Percentiles rank a stretch among this genome's conserved stretches.
These are phyloP conservation scores for Dryas integrifolia DNA, from an alignment of 331 rosid genomes.

Conservation along the genomic window DNA sequence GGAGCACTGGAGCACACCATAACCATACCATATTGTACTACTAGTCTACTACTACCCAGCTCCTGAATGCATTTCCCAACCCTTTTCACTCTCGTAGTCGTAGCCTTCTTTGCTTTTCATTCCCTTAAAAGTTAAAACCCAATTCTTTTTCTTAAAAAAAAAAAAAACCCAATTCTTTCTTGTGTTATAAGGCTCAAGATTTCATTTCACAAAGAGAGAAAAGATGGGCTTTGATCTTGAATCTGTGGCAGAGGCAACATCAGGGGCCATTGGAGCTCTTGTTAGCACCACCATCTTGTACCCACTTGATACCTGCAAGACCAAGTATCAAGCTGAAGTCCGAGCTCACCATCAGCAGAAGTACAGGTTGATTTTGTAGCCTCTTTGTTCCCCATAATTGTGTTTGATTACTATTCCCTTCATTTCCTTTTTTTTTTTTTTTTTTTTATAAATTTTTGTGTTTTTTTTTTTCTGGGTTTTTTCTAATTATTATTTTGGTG, in stretches of 20 bases:
- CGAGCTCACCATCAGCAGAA: conserved; percentile 64
- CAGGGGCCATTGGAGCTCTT: conserved; percentile 93
- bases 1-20: not conserved
- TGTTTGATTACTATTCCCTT: not conserved
- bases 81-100: not conserved
- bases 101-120: conserved; percentile 17
- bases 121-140: not conserved
- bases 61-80: conserved; percentile 11
- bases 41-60: not conserved
- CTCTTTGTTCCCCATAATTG: not conserved
- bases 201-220: conserved; percentile 16
- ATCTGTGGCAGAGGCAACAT: conserved; percentile 83
- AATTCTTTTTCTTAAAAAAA: not conserved
- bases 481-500: not conserved
- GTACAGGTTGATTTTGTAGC: conserved; percentile 55
- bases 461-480: not conserved
- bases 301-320: conserved; percentile 95
- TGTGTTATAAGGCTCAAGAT: conserved; percentile 9
- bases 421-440: not conserved
- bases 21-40: not conserved
- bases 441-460: not conserved
- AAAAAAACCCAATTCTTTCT: conserved; percentile 23
- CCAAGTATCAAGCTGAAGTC: conserved; percentile 95
- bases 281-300: conserved; percentile 83
- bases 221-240: conserved; percentile 75